Evolutionary conservation across 352 stramenopile genomes (phyloP).

Genomic region (Globisporangium nunn): DNA sequence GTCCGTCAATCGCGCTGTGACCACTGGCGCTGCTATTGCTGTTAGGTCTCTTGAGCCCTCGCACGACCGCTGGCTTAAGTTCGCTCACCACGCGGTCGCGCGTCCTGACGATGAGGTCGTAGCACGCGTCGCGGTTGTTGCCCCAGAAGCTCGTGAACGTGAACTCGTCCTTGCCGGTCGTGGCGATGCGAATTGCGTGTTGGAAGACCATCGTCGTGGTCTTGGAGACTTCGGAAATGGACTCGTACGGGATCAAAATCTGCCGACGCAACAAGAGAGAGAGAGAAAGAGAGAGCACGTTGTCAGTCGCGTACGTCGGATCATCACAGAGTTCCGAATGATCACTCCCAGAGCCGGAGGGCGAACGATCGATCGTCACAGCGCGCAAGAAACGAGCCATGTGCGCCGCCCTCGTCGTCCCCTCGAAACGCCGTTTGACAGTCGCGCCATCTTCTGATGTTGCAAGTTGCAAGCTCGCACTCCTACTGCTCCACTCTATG

Average conservation of each 20-base stretch:
- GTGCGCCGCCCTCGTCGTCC: not conserved
- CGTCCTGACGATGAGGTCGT: conserved; percentile 65
- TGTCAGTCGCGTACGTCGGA: conserved; percentile 1
- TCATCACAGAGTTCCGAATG: conserved; percentile 1
- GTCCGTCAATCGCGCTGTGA: not conserved
- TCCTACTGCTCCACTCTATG: not conserved
- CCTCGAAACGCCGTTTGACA: no score
- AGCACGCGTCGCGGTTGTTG: conserved; percentile 73
- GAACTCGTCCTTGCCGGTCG: conserved; percentile 59
- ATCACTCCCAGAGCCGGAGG: conserved; percentile 7
- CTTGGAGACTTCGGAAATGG: conserved; percentile 73
- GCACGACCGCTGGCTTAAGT: conserved; percentile 1
- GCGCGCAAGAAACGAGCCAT: conserved; percentile 12
- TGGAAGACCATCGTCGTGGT: conserved; percentile 83
- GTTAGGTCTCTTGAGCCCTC: not conserved
- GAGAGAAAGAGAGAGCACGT: not conserved
- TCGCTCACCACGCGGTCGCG: conserved; percentile 38
- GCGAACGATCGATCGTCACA: conserved; percentile 1
- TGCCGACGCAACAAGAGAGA: conserved; percentile 6
- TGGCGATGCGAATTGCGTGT: conserved; percentile 61
- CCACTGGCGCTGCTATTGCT: not conserved
- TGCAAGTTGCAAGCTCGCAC: no score
- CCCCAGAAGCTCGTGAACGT: conserved; percentile 86
- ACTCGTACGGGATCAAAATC: conserved; percentile 83
- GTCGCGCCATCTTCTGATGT: not conserved